Base-by-base conservation (phyloP, 805 yeast genomes). In the Pichia kluyveri region DNA sequence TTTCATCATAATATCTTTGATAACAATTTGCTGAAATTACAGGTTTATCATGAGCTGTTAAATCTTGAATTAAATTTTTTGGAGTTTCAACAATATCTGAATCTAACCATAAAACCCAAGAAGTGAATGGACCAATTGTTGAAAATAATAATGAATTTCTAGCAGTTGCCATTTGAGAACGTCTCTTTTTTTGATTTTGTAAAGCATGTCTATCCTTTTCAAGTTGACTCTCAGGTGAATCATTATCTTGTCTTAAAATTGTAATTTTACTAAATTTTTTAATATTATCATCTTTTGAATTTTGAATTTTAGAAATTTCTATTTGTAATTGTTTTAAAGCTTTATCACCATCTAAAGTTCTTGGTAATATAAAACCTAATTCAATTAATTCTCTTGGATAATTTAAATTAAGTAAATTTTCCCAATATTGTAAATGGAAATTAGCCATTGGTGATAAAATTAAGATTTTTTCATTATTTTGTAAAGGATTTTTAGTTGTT, bases 71-170 rank as follows among this genome's bases (percentile, higher is more conserved):
- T 58, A 93, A 69, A 17, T 85, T 79, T 14, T 76, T 67, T 17
- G 96, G 96, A 6, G 96, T 79, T 67, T 93, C 99, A 34, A 90
- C 76, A 41, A 93, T 83, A 67, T 93, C 99, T 3, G 96, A 83
- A 66, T 93, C 99, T 56, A 93, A 71, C 99, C 99, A 93, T 45
- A 93, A 70, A 18, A 91, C 85, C 99, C 99, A 93, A 23, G 95
- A 80, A 2, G 95, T 89, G 56, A 84, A 78, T 19, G 97, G 95
- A 4, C 89, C 85, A 42, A 93, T 70, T 1, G 97, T 80, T 10
- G 97, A 85, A 68, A 89, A 88, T 43, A 93, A 72, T 49, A 93
- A 70, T 38, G 96, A 89, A 70, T 93, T 93, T 63, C 99, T 76
- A 4, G 98, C 96, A 54, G 88, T 70, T 2, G 97, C 95, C 98